Base-by-base conservation (phyloP, 2,329 filamentous ascomycete species). In the Pezicula carpinea region DNA sequence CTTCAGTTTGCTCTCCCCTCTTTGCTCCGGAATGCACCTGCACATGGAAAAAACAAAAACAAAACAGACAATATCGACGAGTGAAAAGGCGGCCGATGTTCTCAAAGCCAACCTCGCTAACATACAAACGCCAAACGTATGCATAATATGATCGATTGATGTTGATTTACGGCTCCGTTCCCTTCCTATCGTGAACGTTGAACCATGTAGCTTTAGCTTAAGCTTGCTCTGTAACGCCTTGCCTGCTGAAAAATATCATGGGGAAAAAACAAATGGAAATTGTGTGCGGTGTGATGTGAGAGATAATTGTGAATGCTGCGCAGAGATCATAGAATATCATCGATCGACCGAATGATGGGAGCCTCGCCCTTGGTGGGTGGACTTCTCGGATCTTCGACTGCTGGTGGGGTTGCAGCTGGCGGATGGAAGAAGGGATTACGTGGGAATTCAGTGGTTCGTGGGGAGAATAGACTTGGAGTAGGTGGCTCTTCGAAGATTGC, bases 271-370 rank as follows among this genome's bases (percentile, higher is more conserved):
- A 26, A 26, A 26, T 26, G 23, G 23, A 10, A 26, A 26, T 8
- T 26, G 23, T 10, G 23, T 26, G 23, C 23, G 23, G 23, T 10
- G 23, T 26, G 23, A 26, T 26, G 23, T 10, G 23, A 26, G 23
- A 8, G 23, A 26, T 26, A 15, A 13, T 35, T 35, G 33, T 35
- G 14, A 18, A 10, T 39, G 8, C 17, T 26, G 23, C 23, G 32
- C 17, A 31, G 26, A 17, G 35, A 35, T 76, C 74, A 90, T 66
- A 91, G 71, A 43, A 89, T 72, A 59, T 90, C 86, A 63, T 88
- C 84, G 59, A 92, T 92, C 49, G 84, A 90, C 47, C 87, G 75
- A 43, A 83, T 80, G 51, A 92, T 90, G 3, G 87, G 85, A 48
- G 80, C 82, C 63, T 86, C 84, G 33, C 87, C 86, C 59, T 79